Base-by-base conservation (phyloP, 176 grass and related monocot species). In the Juncus inflexus region DNA sequence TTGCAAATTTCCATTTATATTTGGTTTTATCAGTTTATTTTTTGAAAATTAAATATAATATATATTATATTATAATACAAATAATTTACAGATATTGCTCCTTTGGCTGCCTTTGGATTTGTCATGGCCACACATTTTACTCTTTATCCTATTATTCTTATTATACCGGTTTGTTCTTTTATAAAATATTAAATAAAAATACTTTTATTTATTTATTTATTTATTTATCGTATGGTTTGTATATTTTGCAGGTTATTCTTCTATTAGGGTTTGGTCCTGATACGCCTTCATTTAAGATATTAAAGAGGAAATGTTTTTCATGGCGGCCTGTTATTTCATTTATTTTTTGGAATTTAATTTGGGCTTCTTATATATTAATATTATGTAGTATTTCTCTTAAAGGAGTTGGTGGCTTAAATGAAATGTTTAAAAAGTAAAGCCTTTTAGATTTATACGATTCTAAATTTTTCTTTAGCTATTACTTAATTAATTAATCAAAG, bases 31-130 rank as follows among this genome's bases (percentile, higher is more conserved):
- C 56, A 61, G 56, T 8, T 36, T 61, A 61, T 7, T 56, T 56
- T 56, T 8, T 61, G 56, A 61, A 61, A 61, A 36, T 61, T 61
- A 19, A 61, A 61, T 36, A 61, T 61, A 5, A 7, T 6, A 61
- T 61, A 36, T 36, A 2, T n/a, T 15, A 61, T 61, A 7, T 36
- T 19, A 61, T 36, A 61, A 19, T 15, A 36, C 12, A 36, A n/a
- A 42, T 37, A 58, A 3, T 80, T 78, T 42, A 12, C 77, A 99
- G 94, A 88, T 72, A 52, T 99, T 69, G 71, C 80, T 65, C 65
- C 94, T 42, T 82, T 99, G 79, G 85, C 88, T 72, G 85, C 94
- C 47, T 99, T 92, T 90, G 94, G 88, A 86, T 92, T 83, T 89
- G 85, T 92, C 63, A 89, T 92, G 77, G 83, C 88, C 65, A 82